Base-by-base conservation (phyloP, 768 basidiomycete species). In the Pholiota microspora region DNA sequence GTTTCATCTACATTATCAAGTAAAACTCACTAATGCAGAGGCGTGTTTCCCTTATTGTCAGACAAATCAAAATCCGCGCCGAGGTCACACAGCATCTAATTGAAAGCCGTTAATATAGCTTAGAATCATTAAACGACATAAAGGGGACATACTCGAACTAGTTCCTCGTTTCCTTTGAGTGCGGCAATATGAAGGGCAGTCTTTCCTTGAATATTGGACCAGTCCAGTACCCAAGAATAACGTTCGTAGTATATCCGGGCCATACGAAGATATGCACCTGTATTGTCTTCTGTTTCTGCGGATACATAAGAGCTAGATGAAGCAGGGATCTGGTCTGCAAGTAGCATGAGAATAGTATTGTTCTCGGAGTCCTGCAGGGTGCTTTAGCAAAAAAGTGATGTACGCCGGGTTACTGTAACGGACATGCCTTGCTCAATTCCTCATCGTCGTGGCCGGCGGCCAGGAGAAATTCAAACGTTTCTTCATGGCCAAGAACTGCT, bases 381-480 rank as follows among this genome's bases (percentile, higher is more conserved):
- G 28, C 28, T 35, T 55, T 45, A 45, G 40, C 29, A 31, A 36
- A 16, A 34, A 32, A 29, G 28, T 13, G 36, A 53, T 16, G 45
- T 40, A 45, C 54, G 36, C 32, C 16, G 42, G 16, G 53, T 32
- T 44, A 46, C 40, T 29, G 47, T 34, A 55, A 44, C 32, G 55
- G 42, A 76, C 86, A 63, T 66, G 94, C 95, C 79, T 84, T 84
- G 72, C 89, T 94, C 56, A 94, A 75, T 69, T 98, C 95, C 53
- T 90, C 86, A 65, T 98, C 94, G 67, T 98, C 95, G 67, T 97
- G 95, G 28, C 93, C 93, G 18, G 81, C 84, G 58, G 77, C 82
- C 49, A 96, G 75, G 51, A 98, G 76, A 71, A 88, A 97, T 64
- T 97, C 94, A 61, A 96, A 98, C 1, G 92, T 94, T 66, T 96